Conservation (phyloP, 2,329 filamentous ascomycete genomes). For the Apiospora kogelbergensis region DNA sequence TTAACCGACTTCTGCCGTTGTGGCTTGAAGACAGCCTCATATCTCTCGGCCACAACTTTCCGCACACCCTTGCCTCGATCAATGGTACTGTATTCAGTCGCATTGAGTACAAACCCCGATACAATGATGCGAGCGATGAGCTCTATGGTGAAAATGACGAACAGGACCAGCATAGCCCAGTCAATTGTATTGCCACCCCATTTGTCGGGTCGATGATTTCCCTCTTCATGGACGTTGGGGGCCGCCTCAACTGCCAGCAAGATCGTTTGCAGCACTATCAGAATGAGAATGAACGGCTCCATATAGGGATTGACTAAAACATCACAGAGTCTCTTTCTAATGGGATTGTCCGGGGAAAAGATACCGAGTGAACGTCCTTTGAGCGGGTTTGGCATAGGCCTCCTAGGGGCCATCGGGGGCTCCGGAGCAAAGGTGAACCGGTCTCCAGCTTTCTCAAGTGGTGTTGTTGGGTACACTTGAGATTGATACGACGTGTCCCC, state of each 20-base stretch:
- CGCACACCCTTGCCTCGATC: conserved; percentile 74
- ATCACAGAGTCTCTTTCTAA: conserved; percentile 77
- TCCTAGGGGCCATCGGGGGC: conserved; percentile 31
- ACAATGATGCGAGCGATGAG: conserved; percentile 82
- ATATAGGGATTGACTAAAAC: conserved; percentile 82
- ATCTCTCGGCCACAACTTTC: conserved; percentile 73
- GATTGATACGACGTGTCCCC: conserved; percentile 53
- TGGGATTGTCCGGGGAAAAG: conserved; percentile 73
- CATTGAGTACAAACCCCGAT: conserved; percentile 89
- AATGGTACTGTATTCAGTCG: conserved; percentile 87
- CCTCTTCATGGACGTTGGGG: conserved; percentile 64
- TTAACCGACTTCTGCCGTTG: conserved; percentile 70
- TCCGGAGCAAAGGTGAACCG: conserved; percentile 29
- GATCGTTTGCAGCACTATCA: conserved; percentile 87
- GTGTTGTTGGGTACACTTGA: conserved; percentile 41
- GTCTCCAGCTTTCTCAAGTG: conserved; percentile 45
- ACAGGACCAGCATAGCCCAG: conserved; percentile 78
- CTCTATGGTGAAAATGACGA: conserved; percentile 87
- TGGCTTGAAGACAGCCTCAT: conserved; percentile 77
- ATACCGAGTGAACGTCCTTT: conserved; percentile 84
- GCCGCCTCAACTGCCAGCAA: conserved; percentile 84
- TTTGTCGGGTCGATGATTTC: conserved; percentile 55
- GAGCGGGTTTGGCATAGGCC: conserved; percentile 68
- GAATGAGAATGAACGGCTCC: conserved; percentile 80
- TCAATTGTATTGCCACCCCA: conserved; percentile 72